Evolutionary conservation across 2,329 filamentous ascomycete genomes (phyloP).

Genomic region (Fusarium domesticum): DNA sequence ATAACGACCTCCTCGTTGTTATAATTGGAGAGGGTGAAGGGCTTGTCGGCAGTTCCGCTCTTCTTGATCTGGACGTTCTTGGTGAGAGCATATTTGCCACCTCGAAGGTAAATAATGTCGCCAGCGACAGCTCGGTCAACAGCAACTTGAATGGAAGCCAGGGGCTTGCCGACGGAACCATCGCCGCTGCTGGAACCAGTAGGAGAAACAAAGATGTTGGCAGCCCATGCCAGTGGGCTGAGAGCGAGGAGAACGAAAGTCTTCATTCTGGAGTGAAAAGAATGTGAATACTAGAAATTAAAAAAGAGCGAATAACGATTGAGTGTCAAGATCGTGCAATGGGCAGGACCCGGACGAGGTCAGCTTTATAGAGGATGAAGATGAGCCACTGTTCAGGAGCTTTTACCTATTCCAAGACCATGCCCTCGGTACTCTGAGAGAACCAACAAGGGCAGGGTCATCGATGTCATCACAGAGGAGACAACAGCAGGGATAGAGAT

Average conservation of each 20-base stretch:
- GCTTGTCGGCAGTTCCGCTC: constrained; percentile 35
- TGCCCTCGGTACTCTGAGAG: too few relatives aligned
- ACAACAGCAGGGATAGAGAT: too few relatives aligned
- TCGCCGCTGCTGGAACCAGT: constrained; percentile 34
- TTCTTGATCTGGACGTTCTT: constrained; percentile 48
- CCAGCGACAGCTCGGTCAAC: constrained; percentile 45
- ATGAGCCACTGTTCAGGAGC: too few relatives aligned
- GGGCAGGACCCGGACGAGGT: too few relatives aligned
- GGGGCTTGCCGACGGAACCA: constrained; percentile 40
- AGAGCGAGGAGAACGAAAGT: neutral
- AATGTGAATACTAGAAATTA: neutral
- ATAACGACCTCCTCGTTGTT: constrained; percentile 43
- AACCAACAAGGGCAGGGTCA: too few relatives aligned
- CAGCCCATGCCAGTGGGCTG: constrained; percentile 7
- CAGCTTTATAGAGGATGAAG: too few relatives aligned
- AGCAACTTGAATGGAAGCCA: constrained; percentile 46
- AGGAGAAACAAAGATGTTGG: constrained; percentile 44
- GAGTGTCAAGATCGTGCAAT: neutral
- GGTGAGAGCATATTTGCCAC: constrained; percentile 45
- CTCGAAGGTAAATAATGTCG: constrained; percentile 44
- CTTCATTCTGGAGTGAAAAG: neutral
- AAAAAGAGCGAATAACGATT: neutral
- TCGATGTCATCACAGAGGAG: too few relatives aligned
- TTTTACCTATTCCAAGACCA: too few relatives aligned
- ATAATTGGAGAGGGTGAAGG: constrained; percentile 43